Evolutionary conservation across 441 rosid genomes (phyloP).

Genomic region (Gossypium aridum): DNA sequence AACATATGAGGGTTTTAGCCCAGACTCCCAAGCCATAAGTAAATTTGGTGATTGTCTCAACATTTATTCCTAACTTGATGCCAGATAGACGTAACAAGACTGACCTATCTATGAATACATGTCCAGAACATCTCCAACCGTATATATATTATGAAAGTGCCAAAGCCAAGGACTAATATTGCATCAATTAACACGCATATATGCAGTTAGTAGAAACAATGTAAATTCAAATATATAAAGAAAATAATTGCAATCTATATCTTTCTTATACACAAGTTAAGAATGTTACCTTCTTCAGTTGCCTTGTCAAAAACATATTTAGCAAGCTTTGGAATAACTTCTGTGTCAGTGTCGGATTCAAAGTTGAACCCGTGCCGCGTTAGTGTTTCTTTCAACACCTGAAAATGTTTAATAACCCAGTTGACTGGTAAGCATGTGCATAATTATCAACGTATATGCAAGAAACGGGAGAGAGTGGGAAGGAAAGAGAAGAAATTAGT

Average conservation of each 20-base stretch:
- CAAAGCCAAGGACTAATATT: background rate
- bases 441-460: background rate
- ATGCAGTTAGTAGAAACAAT: background rate
- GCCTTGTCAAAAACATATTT: constrained; percentile 74
- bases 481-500: background rate
- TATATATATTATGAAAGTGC: background rate
- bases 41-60: background rate
- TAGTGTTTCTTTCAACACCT: constrained; percentile 65
- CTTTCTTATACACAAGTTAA: background rate
- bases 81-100: background rate
- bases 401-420: constrained; percentile 6
- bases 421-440: background rate
- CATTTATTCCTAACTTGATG: background rate
- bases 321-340: constrained; percentile 86
- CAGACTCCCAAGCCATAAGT: background rate
- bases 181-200: background rate
- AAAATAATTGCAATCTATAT: background rate
- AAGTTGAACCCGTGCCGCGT: constrained; percentile 64
- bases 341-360: constrained; percentile 86
- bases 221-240: background rate
- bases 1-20: background rate
- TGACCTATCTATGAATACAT: background rate
- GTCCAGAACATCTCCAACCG: background rate
- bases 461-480: background rate
- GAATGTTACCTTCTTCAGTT: constrained; percentile 33